Base-by-base conservation (phyloP, 2,329 filamentous ascomycete genomes). In the Neodidymelliopsis sp. region DNA sequence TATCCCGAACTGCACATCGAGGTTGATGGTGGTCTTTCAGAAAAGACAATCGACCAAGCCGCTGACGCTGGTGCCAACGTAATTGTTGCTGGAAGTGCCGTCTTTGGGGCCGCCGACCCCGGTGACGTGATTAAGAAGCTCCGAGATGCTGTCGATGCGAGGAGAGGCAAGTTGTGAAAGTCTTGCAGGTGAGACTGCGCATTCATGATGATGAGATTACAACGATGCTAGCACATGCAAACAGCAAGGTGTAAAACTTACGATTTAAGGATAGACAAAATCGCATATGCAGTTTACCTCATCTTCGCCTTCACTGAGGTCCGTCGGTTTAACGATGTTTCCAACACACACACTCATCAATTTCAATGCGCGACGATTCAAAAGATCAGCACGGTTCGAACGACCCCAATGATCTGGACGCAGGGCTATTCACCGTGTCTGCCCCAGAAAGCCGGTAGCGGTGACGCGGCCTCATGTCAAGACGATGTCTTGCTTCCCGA, bases 1-100 rank as follows among this genome's bases (percentile, higher is more conserved):
- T 99, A 97, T 72, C 93, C 94, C 2, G 83, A 96, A 5, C 78
- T 99, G 54, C 94, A 97, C 77, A 99, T 99, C 65, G 94, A 99
- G 76, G 93, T 99, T 29, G 94, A 99, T 72, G 94, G 94, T 42
- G 94, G 94, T 3, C 75, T 99, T 33, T 91, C 91, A 1, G 86
- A 91, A 43, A 84, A 85, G 58, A 99, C 94, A 0, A 94, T 99
- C 62, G 92, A 94, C 65, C 89, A 93, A 70, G 94, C 94, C 6
- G 94, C 94, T 0, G 91, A 96, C 53, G 94, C 94, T 0, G 94
- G 94, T 24, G 94, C 94, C 45, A 99, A 99, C 66, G 94, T 99
- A 48, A 99, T 99, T 67, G 94, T 99, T 40, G 93, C 94, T 9
- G 94, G 94, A 22, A 96, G 90, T 66, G 94, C 94, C 29, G 91